Conservation (phyloP, 139 green algal genomes). For the Chlorella sp. region DNA sequence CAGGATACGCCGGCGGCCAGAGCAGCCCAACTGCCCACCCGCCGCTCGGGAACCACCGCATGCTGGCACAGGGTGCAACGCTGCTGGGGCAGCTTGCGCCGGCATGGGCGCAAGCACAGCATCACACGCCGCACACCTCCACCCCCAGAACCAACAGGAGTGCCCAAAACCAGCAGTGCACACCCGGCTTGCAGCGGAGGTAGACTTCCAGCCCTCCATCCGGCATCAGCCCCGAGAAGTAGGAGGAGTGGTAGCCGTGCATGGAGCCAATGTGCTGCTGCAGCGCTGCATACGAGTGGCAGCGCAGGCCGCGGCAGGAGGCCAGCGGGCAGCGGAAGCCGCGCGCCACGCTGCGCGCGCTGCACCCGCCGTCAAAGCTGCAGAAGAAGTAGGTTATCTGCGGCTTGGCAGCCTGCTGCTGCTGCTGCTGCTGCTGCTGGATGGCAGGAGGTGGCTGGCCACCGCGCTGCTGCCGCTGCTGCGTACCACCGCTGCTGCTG, state of each 20-base stretch:
- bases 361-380: neutral
- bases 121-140: neutral
- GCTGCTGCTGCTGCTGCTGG: constrained; percentile 1
- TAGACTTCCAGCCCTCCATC: constrained; percentile 1
- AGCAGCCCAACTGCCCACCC: neutral
- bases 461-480: too few relatives aligned
- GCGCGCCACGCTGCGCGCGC: neutral
- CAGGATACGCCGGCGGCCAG: too few relatives aligned
- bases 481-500: too few relatives aligned
- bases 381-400: neutral
- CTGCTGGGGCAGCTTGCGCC: too few relatives aligned
- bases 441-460: too few relatives aligned
- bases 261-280: constrained; percentile 36
- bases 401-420: neutral
- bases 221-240: neutral
- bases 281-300: constrained; percentile 22
- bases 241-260: constrained; percentile 30
- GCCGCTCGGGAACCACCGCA: neutral
- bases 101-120: too few relatives aligned
- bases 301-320: constrained; percentile 21
- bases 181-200: constrained; percentile 38
- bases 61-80: neutral
- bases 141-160: neutral
- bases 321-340: constrained; percentile 6
- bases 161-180: too few relatives aligned